Evolutionary conservation across 2,329 filamentous ascomycete genomes (phyloP).

Genomic region (Pseudomassariella vexata): DNA sequence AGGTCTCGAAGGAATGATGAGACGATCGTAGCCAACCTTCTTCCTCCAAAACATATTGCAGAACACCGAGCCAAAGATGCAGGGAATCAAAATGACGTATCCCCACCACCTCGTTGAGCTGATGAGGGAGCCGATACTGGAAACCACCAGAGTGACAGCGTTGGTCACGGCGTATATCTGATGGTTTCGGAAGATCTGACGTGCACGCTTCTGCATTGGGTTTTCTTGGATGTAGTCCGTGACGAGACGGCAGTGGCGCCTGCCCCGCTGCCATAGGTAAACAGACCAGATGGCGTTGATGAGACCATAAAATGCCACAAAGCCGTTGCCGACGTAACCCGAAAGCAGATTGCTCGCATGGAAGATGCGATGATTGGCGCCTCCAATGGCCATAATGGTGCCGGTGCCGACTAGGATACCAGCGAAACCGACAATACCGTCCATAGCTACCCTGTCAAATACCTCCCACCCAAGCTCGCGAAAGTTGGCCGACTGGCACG

Average conservation of each 20-base stretch:
- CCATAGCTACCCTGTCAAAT: conserved; percentile 45
- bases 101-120: conserved; percentile 47
- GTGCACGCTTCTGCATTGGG: conserved; percentile 22
- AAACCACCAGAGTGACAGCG: conserved; percentile 38
- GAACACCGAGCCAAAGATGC: conserved; percentile 37
- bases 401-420: conserved; percentile 44
- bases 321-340: conserved; percentile 48
- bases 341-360: conserved; percentile 45
- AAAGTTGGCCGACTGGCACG: conserved; percentile 32
- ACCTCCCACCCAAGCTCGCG: conserved; percentile 45
- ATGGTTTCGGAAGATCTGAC: conserved; percentile 30
- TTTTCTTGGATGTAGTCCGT: conserved; percentile 18
- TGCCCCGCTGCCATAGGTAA: conserved; percentile 34
- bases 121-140: conserved; percentile 42
- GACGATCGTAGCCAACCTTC: conserved; percentile 39
- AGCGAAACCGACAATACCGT: conserved; percentile 41
- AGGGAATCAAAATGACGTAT: conserved; percentile 44
- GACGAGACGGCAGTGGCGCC: conserved; percentile 26
- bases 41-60: conserved; percentile 44
- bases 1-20: conserved; percentile 15
- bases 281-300: conserved; percentile 42
- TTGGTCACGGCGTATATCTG: conserved; percentile 38
- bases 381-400: conserved; percentile 48
- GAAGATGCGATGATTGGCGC: conserved; percentile 35
- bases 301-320: conserved; percentile 42